Evolutionary conservation across 2,329 filamentous ascomycete species (phyloP).

Genomic region (Blastomyces gilchristii): DNA sequence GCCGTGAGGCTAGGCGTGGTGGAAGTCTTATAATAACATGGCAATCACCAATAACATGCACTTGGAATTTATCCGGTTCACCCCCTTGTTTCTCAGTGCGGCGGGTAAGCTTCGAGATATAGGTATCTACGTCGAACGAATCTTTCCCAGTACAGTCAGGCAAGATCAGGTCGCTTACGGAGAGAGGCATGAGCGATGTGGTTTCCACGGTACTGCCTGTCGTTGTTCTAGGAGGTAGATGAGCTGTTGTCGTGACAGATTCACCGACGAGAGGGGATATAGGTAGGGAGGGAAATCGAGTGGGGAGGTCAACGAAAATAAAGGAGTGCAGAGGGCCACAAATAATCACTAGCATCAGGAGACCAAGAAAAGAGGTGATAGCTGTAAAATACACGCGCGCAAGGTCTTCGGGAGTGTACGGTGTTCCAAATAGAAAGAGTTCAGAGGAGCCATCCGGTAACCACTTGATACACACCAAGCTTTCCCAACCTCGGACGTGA

Average conservation of each 20-base stretch:
- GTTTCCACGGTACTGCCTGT: constrained; percentile 19
- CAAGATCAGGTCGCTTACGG: constrained; percentile 16
- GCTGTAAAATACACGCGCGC: neutral
- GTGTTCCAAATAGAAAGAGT: neutral
- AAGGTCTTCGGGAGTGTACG: too few relatives aligned
- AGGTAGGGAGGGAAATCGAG: neutral
- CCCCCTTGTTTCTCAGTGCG: constrained; percentile 18
- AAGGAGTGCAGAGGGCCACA: neutral
- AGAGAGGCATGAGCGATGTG: constrained; percentile 20
- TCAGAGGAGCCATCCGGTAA: neutral
- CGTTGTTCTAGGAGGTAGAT: constrained; percentile 11
- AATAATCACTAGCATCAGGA: neutral
- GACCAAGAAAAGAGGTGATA: neutral
- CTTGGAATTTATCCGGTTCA: constrained; percentile 37
- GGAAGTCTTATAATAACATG: constrained; percentile 45
- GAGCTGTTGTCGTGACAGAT: neutral
- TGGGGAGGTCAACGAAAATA: neutral
- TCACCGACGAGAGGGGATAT: neutral
- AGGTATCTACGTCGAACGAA: constrained; percentile 19
- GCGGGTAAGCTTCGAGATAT: constrained; percentile 20
- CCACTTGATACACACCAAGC: neutral
- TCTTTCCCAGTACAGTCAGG: constrained; percentile 14
- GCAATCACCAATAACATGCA: constrained; percentile 45
- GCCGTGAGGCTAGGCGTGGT: constrained; percentile 31
- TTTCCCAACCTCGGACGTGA: neutral